Evolutionary conservation across 2,329 filamentous ascomycete species (phyloP).

Genomic region (Calonectria pauciramosa): DNA sequence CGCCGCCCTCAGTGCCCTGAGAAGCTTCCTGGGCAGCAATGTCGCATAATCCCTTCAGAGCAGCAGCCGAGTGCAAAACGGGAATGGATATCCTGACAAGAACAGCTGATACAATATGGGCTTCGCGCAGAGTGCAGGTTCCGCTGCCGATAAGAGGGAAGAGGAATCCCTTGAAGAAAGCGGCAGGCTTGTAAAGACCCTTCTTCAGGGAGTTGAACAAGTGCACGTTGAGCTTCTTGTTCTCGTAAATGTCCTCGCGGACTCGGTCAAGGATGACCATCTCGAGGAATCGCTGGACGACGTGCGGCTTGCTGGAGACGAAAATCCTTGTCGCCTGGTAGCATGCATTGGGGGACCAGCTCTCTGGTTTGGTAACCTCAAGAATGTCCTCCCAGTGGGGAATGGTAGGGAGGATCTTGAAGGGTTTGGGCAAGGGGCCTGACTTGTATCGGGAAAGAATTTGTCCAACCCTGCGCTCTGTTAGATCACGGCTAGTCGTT

Average conservation of each 20-base stretch:
- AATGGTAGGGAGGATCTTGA: slow-evolving; percentile 95
- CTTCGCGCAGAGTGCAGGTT: slow-evolving; percentile 92
- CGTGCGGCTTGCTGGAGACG: slow-evolving; percentile 83
- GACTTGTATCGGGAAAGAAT: slow-evolving; percentile 94
- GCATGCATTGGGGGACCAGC: slow-evolving; percentile 80
- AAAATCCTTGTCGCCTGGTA: slow-evolving; percentile 95
- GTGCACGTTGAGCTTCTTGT: slow-evolving; percentile 95
- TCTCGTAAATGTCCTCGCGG: slow-evolving; percentile 94
- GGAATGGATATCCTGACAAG: slow-evolving; percentile 88
- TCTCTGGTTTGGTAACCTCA: slow-evolving; percentile 84
- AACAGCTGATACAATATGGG: slow-evolving; percentile 90
- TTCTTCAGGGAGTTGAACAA: slow-evolving; percentile 95
- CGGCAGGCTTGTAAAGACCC: slow-evolving; percentile 90
- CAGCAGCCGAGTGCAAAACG: slow-evolving; percentile 92
- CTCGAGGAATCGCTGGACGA: slow-evolving; percentile 88
- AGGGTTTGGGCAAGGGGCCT: slow-evolving; percentile 96
- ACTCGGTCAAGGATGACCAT: slow-evolving; percentile 90
- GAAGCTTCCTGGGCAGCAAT: slow-evolving; percentile 93
- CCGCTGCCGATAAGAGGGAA: slow-evolving; percentile 90
- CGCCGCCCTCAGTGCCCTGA: slow-evolving; percentile 85
- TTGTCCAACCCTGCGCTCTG: slow-evolving; percentile 76
- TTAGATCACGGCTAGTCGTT: slow-evolving; percentile 26
- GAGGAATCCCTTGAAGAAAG: slow-evolving; percentile 96
- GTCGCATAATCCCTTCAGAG: slow-evolving; percentile 91
- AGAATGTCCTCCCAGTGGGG: slow-evolving; percentile 93